A percentile compares a stretch with the other conserved stretches of the same genome.
phyloP scores from a whole-genome alignment of 2,329 filamentous ascomycete species.

The Fusarium sp. region DNA sequence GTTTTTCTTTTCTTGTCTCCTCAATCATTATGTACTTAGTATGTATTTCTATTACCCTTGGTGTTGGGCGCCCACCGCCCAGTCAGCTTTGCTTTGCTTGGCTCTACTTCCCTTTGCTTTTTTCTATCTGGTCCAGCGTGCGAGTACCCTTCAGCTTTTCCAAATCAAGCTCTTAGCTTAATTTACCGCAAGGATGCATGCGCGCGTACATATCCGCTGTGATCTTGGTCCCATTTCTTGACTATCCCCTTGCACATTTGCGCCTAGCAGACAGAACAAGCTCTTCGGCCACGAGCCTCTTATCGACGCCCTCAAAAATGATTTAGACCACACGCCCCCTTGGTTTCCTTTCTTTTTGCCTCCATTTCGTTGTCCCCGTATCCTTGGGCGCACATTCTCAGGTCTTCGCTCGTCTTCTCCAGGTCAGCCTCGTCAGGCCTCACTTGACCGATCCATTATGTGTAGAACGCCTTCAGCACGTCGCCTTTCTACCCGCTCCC shows the following conservation, averaged over 20 bases:
- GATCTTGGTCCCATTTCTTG: conserved; percentile 29
- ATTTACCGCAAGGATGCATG: conserved; percentile 37
- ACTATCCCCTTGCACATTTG: conserved; percentile 38
- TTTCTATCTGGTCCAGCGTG: conserved; percentile 26
- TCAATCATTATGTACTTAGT: conserved; percentile 8
- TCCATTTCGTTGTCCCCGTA: conserved; percentile 10
- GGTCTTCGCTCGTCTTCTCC: conserved; percentile 12
- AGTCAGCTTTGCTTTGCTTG: conserved; percentile 24
- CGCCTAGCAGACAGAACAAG: conserved; percentile 8
- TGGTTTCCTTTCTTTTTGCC: not conserved
- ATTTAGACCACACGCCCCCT: conserved; percentile 23
- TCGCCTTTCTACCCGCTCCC: conserved; percentile 42
- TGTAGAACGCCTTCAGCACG: conserved; percentile 23
- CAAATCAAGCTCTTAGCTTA: conserved; percentile 36
- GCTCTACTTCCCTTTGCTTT: conserved; percentile 23
- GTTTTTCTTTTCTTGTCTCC: conserved; percentile 35
- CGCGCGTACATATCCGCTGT: conserved; percentile 29
- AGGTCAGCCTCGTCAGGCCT: conserved; percentile 26
- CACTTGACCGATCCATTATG: conserved; percentile 1
- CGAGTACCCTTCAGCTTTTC: conserved; percentile 40
- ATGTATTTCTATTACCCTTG: not conserved
- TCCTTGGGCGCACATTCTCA: conserved; percentile 9
- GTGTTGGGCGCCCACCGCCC: conserved; percentile 18
- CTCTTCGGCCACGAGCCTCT: conserved; percentile 34
- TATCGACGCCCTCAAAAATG: conserved; percentile 23